Percentiles rank a stretch among this genome's conserved stretches.
phyloP scores from a whole-genome alignment of 169 alveolate species.

The Cytauxzoon felis region DNA sequence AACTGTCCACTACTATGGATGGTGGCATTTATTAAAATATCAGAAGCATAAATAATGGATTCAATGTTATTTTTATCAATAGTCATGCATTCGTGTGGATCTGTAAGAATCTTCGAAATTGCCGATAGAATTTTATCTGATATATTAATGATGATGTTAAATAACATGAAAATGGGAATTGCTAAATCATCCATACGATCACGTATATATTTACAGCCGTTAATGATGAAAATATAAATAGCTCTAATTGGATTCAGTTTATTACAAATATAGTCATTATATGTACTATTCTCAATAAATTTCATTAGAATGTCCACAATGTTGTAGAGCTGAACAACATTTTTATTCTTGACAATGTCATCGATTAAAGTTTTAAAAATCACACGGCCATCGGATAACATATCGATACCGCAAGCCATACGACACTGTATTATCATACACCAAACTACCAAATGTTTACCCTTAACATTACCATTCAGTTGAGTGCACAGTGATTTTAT shows the following conservation, averaged over 20 bases:
- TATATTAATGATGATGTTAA: conserved; percentile 14
- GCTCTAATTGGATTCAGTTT: conserved; percentile 66
- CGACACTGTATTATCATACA: conserved; percentile 4
- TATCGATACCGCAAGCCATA: conserved; percentile 56
- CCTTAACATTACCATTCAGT: conserved; percentile 6
- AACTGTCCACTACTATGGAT: conserved; percentile 31
- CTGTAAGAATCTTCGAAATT: conserved; percentile 31
- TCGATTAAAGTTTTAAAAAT: conserved; percentile 69
- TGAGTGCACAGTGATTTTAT: conserved; percentile 20
- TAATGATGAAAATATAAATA: conserved; percentile 64
- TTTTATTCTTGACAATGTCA: conserved; percentile 55
- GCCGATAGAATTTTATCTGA: conserved; percentile 35
- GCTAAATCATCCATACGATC: conserved; percentile 63
- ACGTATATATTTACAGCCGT: conserved; percentile 65
- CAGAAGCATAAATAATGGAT: conserved; percentile 33
- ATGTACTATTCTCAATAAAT: conserved; percentile 67
- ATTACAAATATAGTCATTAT: conserved; percentile 62
- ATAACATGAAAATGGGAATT: conserved; percentile 30
- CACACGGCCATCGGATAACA: conserved; percentile 55
- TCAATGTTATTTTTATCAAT: conserved; percentile 1
- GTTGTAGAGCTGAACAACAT: conserved; percentile 61
- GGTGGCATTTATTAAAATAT: conserved; percentile 44
- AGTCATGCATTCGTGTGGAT: conserved; percentile 8
- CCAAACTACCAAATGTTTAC: conserved; percentile 39
- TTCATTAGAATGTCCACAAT: conserved; percentile 61